Evolutionary conservation across 176 grass and related monocot genomes (phyloP).

Genomic region (Pharus latifolius): DNA sequence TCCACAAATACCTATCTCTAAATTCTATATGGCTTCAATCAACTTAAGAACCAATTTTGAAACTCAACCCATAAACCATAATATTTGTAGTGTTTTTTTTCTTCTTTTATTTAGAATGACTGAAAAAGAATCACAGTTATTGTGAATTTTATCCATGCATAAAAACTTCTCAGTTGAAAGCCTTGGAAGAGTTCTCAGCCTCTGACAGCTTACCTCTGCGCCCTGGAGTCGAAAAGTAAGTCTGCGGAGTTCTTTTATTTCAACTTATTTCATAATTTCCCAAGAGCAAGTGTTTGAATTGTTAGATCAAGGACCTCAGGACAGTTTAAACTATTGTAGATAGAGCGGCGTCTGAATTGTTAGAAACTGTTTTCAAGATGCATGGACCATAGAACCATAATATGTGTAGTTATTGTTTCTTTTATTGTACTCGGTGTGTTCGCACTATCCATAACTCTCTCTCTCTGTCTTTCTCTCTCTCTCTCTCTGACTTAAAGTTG

Average conservation of each 20-base stretch:
- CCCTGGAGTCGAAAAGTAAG: constrained; percentile 73
- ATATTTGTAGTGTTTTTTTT: not conserved
- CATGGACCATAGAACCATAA: not conserved
- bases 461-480: too few species aligned
- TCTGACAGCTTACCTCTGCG: constrained; percentile 70
- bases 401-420: not conserved
- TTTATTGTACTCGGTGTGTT: not conserved
- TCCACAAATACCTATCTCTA: not conserved
- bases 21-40: not conserved
- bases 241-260: not conserved
- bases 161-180: constrained; percentile 54
- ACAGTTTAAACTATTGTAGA: not conserved
- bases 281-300: not conserved
- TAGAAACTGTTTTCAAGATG: not conserved
- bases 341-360: not conserved
- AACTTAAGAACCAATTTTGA: not conserved
- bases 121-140: too few species aligned
- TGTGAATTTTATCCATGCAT: too few species aligned
- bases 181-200: constrained; percentile 62
- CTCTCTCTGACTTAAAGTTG: not conserved
- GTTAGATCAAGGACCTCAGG: too few species aligned
- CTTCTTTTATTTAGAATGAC: not conserved
- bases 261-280: not conserved
- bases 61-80: not conserved
- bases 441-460: not conserved